These are phyloP conservation scores for Salix udensis DNA, from an alignment of 345 rosid species.

Conservation along the genomic window DNA sequence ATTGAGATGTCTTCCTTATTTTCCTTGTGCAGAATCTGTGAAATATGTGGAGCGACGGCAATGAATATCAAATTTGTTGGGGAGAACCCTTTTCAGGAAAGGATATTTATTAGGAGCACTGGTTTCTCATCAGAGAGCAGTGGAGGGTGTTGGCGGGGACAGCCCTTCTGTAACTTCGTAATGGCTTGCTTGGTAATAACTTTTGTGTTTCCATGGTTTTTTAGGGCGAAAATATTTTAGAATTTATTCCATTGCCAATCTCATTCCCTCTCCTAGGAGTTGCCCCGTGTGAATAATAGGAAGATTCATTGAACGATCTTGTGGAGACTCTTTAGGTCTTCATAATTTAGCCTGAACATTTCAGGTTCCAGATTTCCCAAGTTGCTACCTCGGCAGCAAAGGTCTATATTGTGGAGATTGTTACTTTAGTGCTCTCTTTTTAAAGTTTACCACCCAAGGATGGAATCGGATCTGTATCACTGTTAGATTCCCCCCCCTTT, in stretches of 20 bases:
- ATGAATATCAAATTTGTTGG: conserved; percentile 44
- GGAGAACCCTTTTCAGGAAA: conserved; percentile 42
- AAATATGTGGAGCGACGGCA: conserved; percentile 61
- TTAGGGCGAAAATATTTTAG: conserved; percentile 56
- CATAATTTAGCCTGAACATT: not conserved
- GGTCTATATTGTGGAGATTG: not conserved
- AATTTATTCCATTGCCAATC: not conserved
- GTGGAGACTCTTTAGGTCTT: not conserved
- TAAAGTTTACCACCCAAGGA: too few species aligned
- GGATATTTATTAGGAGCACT: conserved; percentile 19
- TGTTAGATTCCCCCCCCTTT: too few species aligned
- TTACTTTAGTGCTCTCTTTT: not conserved
- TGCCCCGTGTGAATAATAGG: not conserved
- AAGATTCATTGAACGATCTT: not conserved
- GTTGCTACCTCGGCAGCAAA: not conserved
- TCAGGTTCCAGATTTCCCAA: not conserved
- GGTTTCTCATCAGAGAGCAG: conserved; percentile 20
- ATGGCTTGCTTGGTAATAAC: conserved; percentile 69
- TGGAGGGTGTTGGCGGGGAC: conserved; percentile 55
- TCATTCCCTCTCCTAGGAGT: not conserved
- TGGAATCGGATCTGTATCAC: too few species aligned
- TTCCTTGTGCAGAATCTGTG: conserved; percentile 50
- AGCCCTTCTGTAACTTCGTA: conserved; percentile 68
- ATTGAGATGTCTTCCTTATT: not conserved
- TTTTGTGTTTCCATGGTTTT: conserved; percentile 67